Percentiles rank a stretch among this genome's conserved stretches.
Evolutionary conservation across 805 yeast genomes (phyloP).

Genomic region (Ogataea naganishii): DNA sequence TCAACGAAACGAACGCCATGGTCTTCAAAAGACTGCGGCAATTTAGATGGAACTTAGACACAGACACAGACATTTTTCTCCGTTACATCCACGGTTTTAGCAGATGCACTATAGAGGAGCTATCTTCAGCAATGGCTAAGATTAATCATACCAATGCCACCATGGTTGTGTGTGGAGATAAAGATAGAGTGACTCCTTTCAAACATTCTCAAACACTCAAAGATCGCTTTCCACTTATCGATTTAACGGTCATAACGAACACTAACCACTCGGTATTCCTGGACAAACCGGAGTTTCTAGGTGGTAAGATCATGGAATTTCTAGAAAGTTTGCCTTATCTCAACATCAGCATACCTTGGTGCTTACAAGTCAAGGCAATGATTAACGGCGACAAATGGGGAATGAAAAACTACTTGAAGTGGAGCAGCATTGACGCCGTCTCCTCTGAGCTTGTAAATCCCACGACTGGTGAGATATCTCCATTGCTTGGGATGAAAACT

Average conservation of each 20-base stretch:
- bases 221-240: constrained; percentile 19
- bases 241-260: constrained; percentile 28
- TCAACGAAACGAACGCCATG: constrained; percentile 14
- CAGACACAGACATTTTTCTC: constrained; percentile 44
- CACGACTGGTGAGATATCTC: constrained; percentile 26
- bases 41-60: constrained; percentile 63
- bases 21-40: constrained; percentile 43
- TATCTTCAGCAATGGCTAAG: constrained; percentile 29
- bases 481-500: constrained; percentile 67
- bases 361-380: constrained; percentile 51
- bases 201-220: constrained; percentile 23
- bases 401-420: constrained; percentile 63
- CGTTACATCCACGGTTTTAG: constrained; percentile 42
- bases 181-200: constrained; percentile 47
- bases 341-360: constrained; percentile 65
- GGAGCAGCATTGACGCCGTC: constrained; percentile 49
- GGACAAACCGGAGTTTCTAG: constrained; percentile 53
- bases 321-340: constrained; percentile 39
- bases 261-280: constrained; percentile 63
- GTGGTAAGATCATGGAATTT: constrained; percentile 55
- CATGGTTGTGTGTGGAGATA: constrained; percentile 49
- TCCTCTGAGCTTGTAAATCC: constrained; percentile 32
- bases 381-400: constrained; percentile 73
- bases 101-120: constrained; percentile 34
- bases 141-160: constrained; percentile 28